phyloP scores from a whole-genome alignment of 768 basidiomycete genomes.

The Tephrocybe sp. region DNA sequence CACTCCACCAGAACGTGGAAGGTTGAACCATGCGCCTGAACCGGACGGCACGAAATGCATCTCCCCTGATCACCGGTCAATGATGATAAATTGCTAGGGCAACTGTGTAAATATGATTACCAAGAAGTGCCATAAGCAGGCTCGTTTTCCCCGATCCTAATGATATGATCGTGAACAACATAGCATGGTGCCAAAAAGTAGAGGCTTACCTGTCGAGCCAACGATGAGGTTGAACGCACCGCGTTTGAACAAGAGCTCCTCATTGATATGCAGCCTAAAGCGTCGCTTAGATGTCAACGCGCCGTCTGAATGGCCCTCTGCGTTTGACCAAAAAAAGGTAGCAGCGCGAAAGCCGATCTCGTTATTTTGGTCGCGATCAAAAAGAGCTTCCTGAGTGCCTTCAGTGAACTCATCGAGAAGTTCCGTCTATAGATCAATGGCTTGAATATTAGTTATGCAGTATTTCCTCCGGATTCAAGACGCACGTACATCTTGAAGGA shows the following conservation, averaged over 20 bases:
- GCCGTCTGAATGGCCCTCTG: constrained; percentile 14
- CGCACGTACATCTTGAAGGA: constrained; percentile 33
- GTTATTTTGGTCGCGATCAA: constrained; percentile 16
- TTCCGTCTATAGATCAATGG: constrained; percentile 35
- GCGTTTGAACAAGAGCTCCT: constrained; percentile 52
- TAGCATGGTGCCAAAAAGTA: not conserved
- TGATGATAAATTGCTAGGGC: not conserved
- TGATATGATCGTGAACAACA: not conserved
- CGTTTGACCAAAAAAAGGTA: constrained; percentile 54
- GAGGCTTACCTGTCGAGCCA: constrained; percentile 45
- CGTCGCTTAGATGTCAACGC: constrained; percentile 38
- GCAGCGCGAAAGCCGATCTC: constrained; percentile 54
- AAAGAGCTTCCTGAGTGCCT: constrained; percentile 9
- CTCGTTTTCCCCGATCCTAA: constrained; percentile 56
- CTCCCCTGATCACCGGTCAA: constrained; percentile 41
- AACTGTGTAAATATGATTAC: constrained; percentile 16
- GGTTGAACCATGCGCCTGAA: constrained; percentile 61
- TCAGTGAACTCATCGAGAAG: constrained; percentile 41
- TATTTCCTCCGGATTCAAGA: no score
- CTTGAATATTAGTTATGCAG: no score
- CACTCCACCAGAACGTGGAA: constrained; percentile 68
- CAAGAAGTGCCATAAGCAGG: constrained; percentile 62
- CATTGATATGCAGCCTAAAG: constrained; percentile 51
- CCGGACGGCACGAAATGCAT: constrained; percentile 59
- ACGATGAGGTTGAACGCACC: constrained; percentile 55